Evolutionary conservation across 371 early-diverging fungal genomes (phyloP).

Genomic region (Mortierella sp.): DNA sequence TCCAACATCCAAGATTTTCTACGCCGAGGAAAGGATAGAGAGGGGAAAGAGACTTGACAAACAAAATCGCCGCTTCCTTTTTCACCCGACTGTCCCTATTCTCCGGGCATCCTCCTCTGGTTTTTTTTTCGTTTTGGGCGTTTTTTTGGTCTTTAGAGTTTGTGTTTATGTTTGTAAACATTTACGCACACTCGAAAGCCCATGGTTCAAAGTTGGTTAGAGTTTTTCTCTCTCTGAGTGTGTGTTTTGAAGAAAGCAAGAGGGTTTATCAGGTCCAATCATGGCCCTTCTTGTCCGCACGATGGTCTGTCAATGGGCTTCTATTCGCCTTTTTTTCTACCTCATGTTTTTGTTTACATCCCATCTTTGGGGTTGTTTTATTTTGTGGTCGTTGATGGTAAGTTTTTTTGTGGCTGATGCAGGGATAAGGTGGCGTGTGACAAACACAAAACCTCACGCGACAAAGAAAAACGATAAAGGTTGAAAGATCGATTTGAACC

Average conservation of each 20-base stretch:
- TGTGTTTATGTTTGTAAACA: not conserved
- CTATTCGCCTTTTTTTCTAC: not conserved
- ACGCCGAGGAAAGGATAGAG: not conserved
- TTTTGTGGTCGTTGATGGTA: not conserved
- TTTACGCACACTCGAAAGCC: not conserved
- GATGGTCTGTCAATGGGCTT: not conserved
- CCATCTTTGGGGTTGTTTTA: not conserved
- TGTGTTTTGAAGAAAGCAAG: not conserved
- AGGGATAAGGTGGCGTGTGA: not conserved
- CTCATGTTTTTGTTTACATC: not conserved
- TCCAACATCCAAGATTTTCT: not conserved
- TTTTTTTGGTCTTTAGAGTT: not conserved
- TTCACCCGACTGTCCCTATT: not conserved
- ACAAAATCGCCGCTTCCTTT: not conserved
- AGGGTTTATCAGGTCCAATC: not conserved
- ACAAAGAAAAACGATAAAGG: not conserved
- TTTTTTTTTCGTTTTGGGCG: not conserved
- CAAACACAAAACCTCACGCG: not conserved
- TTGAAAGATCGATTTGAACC: no score
- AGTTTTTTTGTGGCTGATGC: not conserved
- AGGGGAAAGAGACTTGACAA: not conserved
- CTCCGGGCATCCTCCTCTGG: not conserved
- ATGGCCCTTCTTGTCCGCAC: not conserved
- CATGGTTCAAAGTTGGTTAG: not conserved
- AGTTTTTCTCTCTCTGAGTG: not conserved